Percentiles rank a stretch among this genome's conserved stretches.
phyloP scores from a whole-genome alignment of 345 rosid species.

The Eucalyptus urophylla region DNA sequence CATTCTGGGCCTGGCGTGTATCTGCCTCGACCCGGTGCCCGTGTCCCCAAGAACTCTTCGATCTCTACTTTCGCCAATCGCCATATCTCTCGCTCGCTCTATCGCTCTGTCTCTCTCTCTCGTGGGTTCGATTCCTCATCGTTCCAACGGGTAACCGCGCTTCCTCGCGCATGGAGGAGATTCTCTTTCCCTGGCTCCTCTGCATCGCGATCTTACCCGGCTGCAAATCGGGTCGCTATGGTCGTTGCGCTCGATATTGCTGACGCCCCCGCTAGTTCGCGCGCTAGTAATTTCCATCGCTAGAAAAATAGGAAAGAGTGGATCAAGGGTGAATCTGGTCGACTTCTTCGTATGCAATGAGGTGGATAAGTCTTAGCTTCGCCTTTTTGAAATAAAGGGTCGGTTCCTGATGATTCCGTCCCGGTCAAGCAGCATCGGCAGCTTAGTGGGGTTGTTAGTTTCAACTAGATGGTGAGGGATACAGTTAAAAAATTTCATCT shows the following conservation, averaged over 20 bases:
- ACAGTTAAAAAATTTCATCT: neutral
- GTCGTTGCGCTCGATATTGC: neutral
- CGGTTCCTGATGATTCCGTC: neutral
- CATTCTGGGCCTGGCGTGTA: neutral
- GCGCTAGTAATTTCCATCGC: neutral
- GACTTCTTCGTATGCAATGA: neutral
- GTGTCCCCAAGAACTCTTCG: neutral
- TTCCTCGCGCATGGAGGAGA: slow-evolving; percentile 59
- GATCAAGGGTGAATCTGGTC: neutral
- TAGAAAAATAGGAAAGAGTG: neutral
- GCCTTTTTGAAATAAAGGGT: neutral
- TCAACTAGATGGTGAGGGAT: neutral
- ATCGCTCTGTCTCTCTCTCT: slow-evolving; percentile 1
- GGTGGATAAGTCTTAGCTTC: neutral
- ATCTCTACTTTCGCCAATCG: neutral
- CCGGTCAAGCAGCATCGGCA: neutral
- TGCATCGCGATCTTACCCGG: neutral
- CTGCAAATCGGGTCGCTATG: neutral
- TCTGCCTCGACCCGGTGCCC: neutral
- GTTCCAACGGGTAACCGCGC: slow-evolving; percentile 27
- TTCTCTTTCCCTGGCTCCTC: neutral
- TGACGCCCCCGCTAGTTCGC: neutral
- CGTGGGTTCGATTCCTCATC: neutral
- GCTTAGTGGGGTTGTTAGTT: neutral
- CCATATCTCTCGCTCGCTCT: neutral